Evolutionary conservation across 306 rosid genomes (phyloP).

Genomic region (Malus asiatica): DNA sequence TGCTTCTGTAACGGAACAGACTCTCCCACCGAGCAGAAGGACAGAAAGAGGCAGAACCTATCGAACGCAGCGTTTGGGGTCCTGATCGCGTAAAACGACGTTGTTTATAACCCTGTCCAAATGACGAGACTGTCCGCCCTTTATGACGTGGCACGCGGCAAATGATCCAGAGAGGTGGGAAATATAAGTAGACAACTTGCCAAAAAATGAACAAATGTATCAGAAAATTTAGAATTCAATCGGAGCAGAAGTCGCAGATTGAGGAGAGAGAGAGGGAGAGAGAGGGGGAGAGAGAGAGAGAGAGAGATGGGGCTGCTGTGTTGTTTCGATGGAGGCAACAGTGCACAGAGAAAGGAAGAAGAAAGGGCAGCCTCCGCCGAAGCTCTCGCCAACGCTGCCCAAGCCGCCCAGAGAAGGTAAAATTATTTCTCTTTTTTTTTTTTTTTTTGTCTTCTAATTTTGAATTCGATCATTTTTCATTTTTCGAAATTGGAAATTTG

Average conservation of each 20-base stretch:
- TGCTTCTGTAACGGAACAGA: not conserved
- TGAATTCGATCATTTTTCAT: not conserved
- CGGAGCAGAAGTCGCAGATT: not conserved
- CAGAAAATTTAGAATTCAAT: not conserved
- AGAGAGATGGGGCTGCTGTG: constrained; percentile 4
- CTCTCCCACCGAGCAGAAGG: not conserved
- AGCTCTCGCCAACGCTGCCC: constrained; percentile 79
- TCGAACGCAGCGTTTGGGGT: not conserved
- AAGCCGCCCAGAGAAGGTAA: constrained; percentile 84
- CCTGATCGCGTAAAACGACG: too few relatives aligned
- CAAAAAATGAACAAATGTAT: too few relatives aligned
- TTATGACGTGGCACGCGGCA: not conserved
- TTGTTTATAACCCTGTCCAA: not conserved
- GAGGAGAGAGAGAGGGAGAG: not conserved
- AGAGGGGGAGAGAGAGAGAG: not conserved
- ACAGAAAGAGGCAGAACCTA: not conserved
- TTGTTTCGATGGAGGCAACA: constrained; percentile 70
- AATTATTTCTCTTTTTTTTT: not conserved
- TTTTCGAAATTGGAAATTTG: not conserved
- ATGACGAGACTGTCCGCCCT: not conserved
- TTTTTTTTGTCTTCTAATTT: too few relatives aligned
- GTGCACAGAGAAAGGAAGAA: constrained; percentile 60
- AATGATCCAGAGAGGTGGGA: not conserved
- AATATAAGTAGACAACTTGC: not conserved
- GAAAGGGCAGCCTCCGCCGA: constrained; percentile 76